These are phyloP conservation scores for Gaertneriomyces semiglobifer DNA, from an alignment of 192 early-diverging fungal genomes.

Conservation along the genomic window DNA sequence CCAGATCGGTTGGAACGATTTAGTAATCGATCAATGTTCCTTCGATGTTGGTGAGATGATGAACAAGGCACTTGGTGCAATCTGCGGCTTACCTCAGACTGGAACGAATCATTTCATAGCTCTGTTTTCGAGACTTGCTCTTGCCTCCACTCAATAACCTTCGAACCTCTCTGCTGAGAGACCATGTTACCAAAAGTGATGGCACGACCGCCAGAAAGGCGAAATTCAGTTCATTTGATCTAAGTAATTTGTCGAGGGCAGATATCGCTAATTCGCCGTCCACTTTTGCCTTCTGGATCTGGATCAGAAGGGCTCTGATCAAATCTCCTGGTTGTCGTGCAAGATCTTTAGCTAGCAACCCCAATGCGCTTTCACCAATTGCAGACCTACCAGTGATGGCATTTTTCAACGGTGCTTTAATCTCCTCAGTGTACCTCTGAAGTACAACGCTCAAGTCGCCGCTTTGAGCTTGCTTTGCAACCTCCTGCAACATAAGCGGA, in stretches of 20 bases:
- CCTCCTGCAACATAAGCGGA: slow-evolving; percentile 20
- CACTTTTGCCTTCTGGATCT: slow-evolving; percentile 90
- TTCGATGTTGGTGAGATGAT: not conserved
- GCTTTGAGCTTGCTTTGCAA: slow-evolving; percentile 58
- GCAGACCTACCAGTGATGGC: slow-evolving; percentile 12
- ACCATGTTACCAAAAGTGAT: slow-evolving; percentile 59
- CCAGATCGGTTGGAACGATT: slow-evolving; percentile 30
- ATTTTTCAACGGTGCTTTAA: slow-evolving; percentile 52
- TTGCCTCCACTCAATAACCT: slow-evolving; percentile 38
- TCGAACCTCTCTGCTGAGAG: slow-evolving; percentile 39
- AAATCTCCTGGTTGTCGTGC: slow-evolving; percentile 32
- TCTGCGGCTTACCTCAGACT: slow-evolving; percentile 37
- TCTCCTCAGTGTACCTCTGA: slow-evolving; percentile 70
- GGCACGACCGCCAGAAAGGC: slow-evolving; percentile 79
- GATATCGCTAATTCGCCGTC: slow-evolving; percentile 89
- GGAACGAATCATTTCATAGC: slow-evolving; percentile 45
- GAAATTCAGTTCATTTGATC: slow-evolving; percentile 95
- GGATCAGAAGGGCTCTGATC: slow-evolving; percentile 47
- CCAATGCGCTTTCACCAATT: not conserved
- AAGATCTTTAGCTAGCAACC: slow-evolving; percentile 1
- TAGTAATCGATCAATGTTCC: slow-evolving; percentile 57
- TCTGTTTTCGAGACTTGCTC: slow-evolving; percentile 38
- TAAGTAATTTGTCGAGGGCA: slow-evolving; percentile 86
- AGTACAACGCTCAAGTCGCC: slow-evolving; percentile 83
- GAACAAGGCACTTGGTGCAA: not conserved